Evolutionary conservation across 2,329 filamentous ascomycete species (phyloP).

Genomic region (Lachnellula arida): DNA sequence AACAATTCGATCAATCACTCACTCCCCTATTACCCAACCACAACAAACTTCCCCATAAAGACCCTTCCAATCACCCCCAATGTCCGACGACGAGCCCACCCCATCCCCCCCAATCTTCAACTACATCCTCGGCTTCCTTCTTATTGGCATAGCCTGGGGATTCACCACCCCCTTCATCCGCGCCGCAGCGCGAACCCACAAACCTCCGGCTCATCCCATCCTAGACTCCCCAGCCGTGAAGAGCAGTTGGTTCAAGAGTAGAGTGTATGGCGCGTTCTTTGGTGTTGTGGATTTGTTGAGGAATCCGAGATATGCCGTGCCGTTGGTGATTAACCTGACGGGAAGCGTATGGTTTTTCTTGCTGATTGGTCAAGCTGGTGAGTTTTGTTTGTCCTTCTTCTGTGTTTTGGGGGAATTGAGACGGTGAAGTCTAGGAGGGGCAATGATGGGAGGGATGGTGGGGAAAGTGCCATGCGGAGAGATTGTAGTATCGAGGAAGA

Average conservation of each 20-base stretch:
- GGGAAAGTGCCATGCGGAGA: slow-evolving; percentile 2
- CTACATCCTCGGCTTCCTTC: slow-evolving; percentile 82
- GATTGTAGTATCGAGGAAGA: background rate
- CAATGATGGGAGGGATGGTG: background rate
- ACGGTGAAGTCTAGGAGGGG: background rate
- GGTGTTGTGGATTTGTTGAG: slow-evolving; percentile 72
- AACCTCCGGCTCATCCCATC: slow-evolving; percentile 53
- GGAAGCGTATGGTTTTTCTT: slow-evolving; percentile 97
- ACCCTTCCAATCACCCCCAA: too few relatives aligned
- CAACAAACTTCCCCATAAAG: too few relatives aligned
- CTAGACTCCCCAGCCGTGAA: slow-evolving; percentile 47
- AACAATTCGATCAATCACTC: too few relatives aligned
- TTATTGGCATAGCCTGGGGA: slow-evolving; percentile 90
- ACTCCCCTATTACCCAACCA: too few relatives aligned
- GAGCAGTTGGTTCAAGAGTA: slow-evolving; percentile 57
- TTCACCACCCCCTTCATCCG: slow-evolving; percentile 92
- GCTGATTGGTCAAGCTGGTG: slow-evolving; percentile 86
- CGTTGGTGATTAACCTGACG: slow-evolving; percentile 81
- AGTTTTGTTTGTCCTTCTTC: slow-evolving; percentile 30
- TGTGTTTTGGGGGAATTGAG: slow-evolving; percentile 2
- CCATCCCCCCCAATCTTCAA: slow-evolving; percentile 57
- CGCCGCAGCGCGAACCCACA: slow-evolving; percentile 72
- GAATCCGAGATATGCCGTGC: slow-evolving; percentile 80
- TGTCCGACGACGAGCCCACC: background rate
- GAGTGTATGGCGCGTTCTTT: slow-evolving; percentile 62